Evolutionary conservation across 1,284 basidiomycete genomes (phyloP).

Genomic region (Abortiporus biennis): DNA sequence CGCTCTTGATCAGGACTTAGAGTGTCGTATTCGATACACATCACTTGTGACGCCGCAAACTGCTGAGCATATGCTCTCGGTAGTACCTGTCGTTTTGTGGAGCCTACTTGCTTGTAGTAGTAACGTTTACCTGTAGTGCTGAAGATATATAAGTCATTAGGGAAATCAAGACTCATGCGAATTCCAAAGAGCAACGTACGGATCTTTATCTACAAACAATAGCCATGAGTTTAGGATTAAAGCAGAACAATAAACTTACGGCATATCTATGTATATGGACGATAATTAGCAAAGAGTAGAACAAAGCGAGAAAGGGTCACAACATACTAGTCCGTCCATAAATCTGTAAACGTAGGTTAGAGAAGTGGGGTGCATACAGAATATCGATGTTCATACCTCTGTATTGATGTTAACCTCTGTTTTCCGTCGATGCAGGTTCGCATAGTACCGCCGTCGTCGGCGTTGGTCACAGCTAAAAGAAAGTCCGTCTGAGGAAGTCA

Average conservation of each 20-base stretch:
- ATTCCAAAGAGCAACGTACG: too few relatives aligned
- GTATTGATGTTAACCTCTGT: slow-evolving; percentile 70
- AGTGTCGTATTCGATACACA: slow-evolving; percentile 66
- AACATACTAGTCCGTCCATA: slow-evolving; percentile 61
- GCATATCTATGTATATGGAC: slow-evolving; percentile 2
- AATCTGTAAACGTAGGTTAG: slow-evolving; percentile 51
- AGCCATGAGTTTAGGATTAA: background rate
- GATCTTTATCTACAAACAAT: background rate
- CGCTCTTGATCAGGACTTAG: slow-evolving; percentile 55
- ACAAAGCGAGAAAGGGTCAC: too few relatives aligned
- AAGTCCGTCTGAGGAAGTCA: background rate
- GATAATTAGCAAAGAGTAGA: too few relatives aligned
- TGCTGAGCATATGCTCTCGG: slow-evolving; percentile 43
- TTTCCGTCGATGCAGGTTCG: slow-evolving; percentile 75
- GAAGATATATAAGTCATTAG: slow-evolving; percentile 12
- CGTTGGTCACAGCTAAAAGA: slow-evolving; percentile 34
- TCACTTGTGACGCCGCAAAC: slow-evolving; percentile 64
- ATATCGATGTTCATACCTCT: too few relatives aligned
- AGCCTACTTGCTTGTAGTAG: slow-evolving; percentile 40
- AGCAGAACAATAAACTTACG: slow-evolving; percentile 1
- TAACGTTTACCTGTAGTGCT: slow-evolving; percentile 37
- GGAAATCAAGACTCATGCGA: too few relatives aligned
- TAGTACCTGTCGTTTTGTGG: slow-evolving; percentile 29
- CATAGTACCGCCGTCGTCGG: slow-evolving; percentile 55
- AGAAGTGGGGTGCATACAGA: too few relatives aligned